Evolutionary conservation across 305 asterid species (phyloP).

Genomic region (Solanum aculeatissimum): DNA sequence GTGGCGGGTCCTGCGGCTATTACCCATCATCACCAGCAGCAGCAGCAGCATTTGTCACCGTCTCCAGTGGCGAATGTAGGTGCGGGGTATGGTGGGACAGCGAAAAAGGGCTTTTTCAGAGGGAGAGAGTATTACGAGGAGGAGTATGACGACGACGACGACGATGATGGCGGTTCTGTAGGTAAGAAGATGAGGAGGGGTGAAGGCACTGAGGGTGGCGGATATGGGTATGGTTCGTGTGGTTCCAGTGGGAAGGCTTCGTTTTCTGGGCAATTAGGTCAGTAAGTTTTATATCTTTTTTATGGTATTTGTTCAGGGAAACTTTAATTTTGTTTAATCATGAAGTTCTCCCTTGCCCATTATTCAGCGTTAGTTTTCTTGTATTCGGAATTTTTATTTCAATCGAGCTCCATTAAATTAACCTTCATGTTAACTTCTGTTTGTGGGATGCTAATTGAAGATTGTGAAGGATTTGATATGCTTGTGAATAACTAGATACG

Average conservation of each 20-base stretch:
- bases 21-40: conserved; percentile 9
- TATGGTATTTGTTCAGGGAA: not conserved
- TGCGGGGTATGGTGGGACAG: conserved; percentile 10
- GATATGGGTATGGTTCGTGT: conserved; percentile 43
- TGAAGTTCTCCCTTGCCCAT: not conserved
- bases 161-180: conserved; percentile 19
- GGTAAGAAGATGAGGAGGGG: not conserved
- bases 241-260: conserved; percentile 44
- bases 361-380: not conserved
- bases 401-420: not conserved
- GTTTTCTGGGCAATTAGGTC: conserved; percentile 44
- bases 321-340: not conserved
- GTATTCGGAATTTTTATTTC: not conserved
- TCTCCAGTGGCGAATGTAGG: conserved; percentile 25
- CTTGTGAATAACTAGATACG: not conserved
- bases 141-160: conserved; percentile 31
- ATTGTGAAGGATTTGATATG: not conserved
- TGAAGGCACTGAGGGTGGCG: not conserved
- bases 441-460: not conserved
- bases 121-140: conserved; percentile 50
- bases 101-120: conserved; percentile 47
- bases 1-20: not conserved
- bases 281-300: conserved; percentile 3
- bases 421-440: not conserved
- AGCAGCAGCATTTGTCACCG: not conserved